phyloP scores from a whole-genome alignment of 495 filamentous ascomycete species.

The Penicillium waksmanii region DNA sequence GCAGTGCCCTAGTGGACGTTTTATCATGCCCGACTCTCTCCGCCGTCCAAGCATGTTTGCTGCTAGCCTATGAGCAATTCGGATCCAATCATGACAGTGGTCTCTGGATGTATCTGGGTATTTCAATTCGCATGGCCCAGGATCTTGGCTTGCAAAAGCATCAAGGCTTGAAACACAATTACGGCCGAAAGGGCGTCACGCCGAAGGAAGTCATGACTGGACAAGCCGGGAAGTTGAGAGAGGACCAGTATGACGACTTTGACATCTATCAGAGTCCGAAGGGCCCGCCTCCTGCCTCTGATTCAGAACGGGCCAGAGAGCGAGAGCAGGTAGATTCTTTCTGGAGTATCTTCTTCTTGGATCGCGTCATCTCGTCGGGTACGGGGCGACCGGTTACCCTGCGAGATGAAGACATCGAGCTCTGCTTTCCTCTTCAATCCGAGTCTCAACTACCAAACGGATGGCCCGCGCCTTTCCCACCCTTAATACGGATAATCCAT shows the following conservation, averaged over 20 bases:
- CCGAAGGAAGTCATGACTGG: slow-evolving; percentile 55
- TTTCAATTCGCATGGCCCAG: slow-evolving; percentile 83
- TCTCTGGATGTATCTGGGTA: slow-evolving; percentile 87
- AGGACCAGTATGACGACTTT: slow-evolving; percentile 49
- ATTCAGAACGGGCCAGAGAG: slow-evolving; percentile 58
- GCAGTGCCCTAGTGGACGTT: slow-evolving; percentile 71
- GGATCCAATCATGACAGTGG: slow-evolving; percentile 85
- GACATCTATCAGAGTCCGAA: slow-evolving; percentile 29
- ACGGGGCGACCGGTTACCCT: slow-evolving; percentile 80
- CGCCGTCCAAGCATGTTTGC: slow-evolving; percentile 76
- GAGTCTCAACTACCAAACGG: slow-evolving; percentile 59
- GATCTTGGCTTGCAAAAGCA: slow-evolving; percentile 81
- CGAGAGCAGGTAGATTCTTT: slow-evolving; percentile 80
- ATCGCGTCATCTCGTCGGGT: slow-evolving; percentile 82
- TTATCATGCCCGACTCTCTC: slow-evolving; percentile 79
- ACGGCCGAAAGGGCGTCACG: slow-evolving; percentile 57
- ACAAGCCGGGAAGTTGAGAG: slow-evolving; percentile 44
- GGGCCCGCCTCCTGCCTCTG: slow-evolving; percentile 25
- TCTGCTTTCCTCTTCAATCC: slow-evolving; percentile 68
- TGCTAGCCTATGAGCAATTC: slow-evolving; percentile 85
- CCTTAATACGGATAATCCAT: slow-evolving; percentile 79
- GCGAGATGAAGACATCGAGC: slow-evolving; percentile 78
- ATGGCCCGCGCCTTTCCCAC: slow-evolving; percentile 77
- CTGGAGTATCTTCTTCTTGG: slow-evolving; percentile 85
- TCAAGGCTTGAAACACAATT: slow-evolving; percentile 71